Percentiles rank a stretch among this genome's conserved stretches.
phyloP scores from a whole-genome alignment of 768 basidiomycete species.

The Lactarius sanguifluus region DNA sequence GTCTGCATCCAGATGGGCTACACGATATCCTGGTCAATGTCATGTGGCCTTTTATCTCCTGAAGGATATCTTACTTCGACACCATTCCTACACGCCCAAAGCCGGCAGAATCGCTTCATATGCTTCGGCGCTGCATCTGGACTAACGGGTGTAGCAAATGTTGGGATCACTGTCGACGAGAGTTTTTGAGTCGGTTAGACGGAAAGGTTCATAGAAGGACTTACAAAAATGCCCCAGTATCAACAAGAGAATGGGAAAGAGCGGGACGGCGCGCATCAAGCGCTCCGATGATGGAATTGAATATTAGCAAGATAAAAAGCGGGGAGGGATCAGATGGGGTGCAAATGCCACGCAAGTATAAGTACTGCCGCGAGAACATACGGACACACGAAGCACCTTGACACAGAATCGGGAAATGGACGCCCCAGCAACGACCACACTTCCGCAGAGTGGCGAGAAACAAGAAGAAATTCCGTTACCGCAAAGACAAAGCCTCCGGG shows the following conservation, averaged over 20 bases:
- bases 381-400: background rate
- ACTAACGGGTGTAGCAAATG: background rate
- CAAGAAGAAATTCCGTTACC: background rate
- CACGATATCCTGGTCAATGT: background rate
- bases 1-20: background rate
- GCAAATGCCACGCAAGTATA: background rate
- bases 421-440: background rate
- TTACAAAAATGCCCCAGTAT: conserved; percentile 1
- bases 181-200: background rate
- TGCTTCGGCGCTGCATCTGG: background rate
- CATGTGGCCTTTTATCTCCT: background rate
- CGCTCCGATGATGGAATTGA: background rate
- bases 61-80: conserved; percentile 5
- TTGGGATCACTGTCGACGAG: background rate
- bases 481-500: conserved; percentile 5
- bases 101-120: background rate
- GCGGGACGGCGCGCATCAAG: conserved; percentile 1
- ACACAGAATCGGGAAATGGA: background rate
- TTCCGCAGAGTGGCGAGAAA: background rate
- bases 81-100: background rate
- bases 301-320: background rate
- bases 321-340: background rate
- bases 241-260: conserved; percentile 1
- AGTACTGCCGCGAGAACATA: conserved; percentile 8
- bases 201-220: background rate